Conservation (phyloP, 306 rosid genomes). For the Ziziphus jujuba region DNA sequence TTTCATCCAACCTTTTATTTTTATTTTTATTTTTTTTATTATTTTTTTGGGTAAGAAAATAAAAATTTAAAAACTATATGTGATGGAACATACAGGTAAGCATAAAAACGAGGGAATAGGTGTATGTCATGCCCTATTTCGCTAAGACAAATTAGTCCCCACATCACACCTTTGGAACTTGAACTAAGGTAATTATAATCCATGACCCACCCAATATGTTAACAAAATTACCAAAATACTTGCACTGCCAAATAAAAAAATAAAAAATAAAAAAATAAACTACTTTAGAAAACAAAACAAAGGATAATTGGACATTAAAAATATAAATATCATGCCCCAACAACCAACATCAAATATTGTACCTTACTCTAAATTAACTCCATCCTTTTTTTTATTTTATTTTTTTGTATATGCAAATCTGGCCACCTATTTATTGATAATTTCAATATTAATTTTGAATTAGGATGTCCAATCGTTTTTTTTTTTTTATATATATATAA, state of each 20-base stretch:
- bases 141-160: not conserved
- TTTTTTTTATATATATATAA: too few species aligned
- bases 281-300: not conserved
- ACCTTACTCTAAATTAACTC: constrained; percentile 6
- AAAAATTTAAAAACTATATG: not conserved
- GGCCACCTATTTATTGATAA: not conserved
- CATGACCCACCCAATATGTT: not conserved
- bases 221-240: constrained; percentile 2
- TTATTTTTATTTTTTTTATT: too few species aligned
- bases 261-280: too few species aligned
- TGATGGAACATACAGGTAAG: not conserved
- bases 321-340: not conserved
- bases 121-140: not conserved
- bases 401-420: not conserved
- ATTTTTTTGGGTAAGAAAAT: too few species aligned
- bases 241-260: not conserved
- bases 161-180: not conserved
- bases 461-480: too few species aligned
- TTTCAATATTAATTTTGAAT: too few species aligned
- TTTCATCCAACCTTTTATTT: too few species aligned
- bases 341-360: constrained; percentile 1
- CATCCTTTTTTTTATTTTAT: not conserved
- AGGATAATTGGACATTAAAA: constrained; percentile 1
- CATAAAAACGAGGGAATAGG: not conserved
- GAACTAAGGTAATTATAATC: not conserved